These are phyloP conservation scores for Mycena galopus DNA, from an alignment of 768 basidiomycete genomes.

Conservation along the genomic window DNA sequence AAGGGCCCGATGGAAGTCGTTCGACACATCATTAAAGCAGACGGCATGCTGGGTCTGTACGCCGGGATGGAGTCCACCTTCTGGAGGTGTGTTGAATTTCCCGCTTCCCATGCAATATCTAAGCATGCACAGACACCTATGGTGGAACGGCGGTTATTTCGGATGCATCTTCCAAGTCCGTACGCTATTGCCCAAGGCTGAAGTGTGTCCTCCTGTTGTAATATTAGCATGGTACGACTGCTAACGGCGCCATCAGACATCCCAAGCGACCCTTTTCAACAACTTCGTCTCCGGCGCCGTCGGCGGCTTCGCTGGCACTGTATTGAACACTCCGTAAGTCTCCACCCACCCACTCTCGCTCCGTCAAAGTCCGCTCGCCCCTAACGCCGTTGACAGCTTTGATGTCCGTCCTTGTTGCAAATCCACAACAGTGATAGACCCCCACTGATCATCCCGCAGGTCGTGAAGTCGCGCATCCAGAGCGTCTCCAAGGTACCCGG, in stretches of 20 bases:
- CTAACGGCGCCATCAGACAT: constrained; percentile 56
- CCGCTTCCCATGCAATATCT: not conserved
- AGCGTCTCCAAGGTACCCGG: constrained; percentile 74
- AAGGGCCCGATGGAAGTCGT: constrained; percentile 94
- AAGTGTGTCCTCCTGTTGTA: constrained; percentile 60
- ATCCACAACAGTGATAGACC: constrained; percentile 1
- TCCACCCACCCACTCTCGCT: not conserved
- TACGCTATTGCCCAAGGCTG: constrained; percentile 83
- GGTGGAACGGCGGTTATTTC: constrained; percentile 98
- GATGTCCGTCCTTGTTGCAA: constrained; percentile 22
- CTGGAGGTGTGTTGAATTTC: constrained; percentile 79
- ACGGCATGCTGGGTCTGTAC: constrained; percentile 89
- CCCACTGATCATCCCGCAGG: constrained; percentile 59
- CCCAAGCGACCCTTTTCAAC: constrained; percentile 81
- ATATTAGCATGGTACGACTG: not conserved
- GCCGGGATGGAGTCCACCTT: constrained; percentile 98
- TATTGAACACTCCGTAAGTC: constrained; percentile 90
- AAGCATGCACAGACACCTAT: constrained; percentile 68
- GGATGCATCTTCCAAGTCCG: constrained; percentile 91
- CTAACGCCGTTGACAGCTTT: constrained; percentile 9
- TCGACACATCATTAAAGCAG: constrained; percentile 78
- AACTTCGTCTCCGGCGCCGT: constrained; percentile 93
- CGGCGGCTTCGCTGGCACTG: constrained; percentile 92
- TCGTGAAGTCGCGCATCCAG: constrained; percentile 97
- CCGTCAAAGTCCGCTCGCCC: too few species aligned